Percentiles rank a stretch among this genome's conserved stretches.
Evolutionary conservation across 768 basidiomycete species (phyloP).

Genomic region (Imleria badia): DNA sequence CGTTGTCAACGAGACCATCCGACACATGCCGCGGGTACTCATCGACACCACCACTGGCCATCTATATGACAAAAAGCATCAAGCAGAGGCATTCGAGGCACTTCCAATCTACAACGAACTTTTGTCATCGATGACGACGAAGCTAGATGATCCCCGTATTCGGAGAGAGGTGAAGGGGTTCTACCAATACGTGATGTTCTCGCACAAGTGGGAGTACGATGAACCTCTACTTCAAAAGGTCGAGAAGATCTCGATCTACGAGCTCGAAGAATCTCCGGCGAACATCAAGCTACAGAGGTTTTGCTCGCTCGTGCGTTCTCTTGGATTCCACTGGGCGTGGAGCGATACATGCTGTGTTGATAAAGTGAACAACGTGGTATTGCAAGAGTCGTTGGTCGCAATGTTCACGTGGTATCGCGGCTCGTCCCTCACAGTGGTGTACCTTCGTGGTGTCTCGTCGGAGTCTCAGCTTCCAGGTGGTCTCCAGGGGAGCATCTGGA

Average conservation of each 20-base stretch:
- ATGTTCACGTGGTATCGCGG: neutral
- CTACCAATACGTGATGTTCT: too few relatives aligned
- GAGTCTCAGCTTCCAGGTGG: neutral
- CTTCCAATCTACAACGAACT: too few relatives aligned
- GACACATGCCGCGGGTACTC: constrained; percentile 2
- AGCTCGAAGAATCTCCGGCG: neutral
- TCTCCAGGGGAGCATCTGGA: neutral
- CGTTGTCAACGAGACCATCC: neutral
- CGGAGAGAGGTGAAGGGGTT: too few relatives aligned
- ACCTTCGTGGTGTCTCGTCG: neutral
- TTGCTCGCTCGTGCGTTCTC: neutral
- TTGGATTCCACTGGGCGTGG: neutral
- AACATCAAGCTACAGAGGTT: neutral
- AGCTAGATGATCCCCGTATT: too few relatives aligned
- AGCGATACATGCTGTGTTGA: neutral
- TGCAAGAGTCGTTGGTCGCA: neutral
- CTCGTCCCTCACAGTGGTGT: too few relatives aligned
- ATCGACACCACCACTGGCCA: too few relatives aligned
- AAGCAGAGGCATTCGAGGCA: neutral
- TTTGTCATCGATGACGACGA: too few relatives aligned
- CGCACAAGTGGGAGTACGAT: too few relatives aligned
- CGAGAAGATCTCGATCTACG: too few relatives aligned
- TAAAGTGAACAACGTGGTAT: neutral
- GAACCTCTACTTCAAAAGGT: too few relatives aligned
- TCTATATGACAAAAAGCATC: constrained; percentile 10